phyloP scores from a whole-genome alignment of 192 early-diverging fungal genomes.

The Rhizoclosmatium globosum region DNA sequence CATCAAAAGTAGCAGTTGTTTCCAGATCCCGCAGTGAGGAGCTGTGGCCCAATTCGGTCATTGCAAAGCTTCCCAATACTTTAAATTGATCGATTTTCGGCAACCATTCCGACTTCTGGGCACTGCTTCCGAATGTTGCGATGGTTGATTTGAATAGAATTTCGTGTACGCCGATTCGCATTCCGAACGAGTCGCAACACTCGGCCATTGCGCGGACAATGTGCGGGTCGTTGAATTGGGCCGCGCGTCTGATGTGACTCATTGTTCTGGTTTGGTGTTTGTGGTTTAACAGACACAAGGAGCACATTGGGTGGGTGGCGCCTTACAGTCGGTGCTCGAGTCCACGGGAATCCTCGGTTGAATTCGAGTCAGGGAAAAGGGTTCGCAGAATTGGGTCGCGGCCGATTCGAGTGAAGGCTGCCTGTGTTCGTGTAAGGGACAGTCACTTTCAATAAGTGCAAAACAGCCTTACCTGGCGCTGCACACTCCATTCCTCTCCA shows the following conservation, averaged over 20 bases:
- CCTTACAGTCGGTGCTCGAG: too few species aligned
- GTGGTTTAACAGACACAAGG: too few species aligned
- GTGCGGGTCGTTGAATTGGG: constrained; percentile 1
- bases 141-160: constrained; percentile 65
- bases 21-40: constrained; percentile 68
- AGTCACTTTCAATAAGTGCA: too few species aligned
- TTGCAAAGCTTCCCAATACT: constrained; percentile 72
- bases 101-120: constrained; percentile 63
- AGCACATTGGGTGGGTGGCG: too few species aligned
- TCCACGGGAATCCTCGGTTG: too few species aligned
- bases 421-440: too few species aligned
- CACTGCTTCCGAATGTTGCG: constrained; percentile 63
- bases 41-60: constrained; percentile 72
- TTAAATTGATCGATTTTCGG: constrained; percentile 61
- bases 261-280: constrained; percentile 19
- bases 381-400: too few species aligned
- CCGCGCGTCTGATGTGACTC: constrained; percentile 17
- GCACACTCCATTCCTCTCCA: too few species aligned
- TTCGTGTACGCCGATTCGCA: constrained; percentile 71
- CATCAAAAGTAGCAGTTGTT: constrained; percentile 72
- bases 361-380: too few species aligned
- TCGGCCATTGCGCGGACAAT: constrained; percentile 44
- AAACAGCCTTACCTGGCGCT: too few species aligned
- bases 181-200: constrained; percentile 66
- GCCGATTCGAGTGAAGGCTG: too few species aligned